A percentile compares a stretch with the other conserved stretches of the same genome.
phyloP scores from a whole-genome alignment of 441 rosid genomes.

The Gossypium gossypioides region DNA sequence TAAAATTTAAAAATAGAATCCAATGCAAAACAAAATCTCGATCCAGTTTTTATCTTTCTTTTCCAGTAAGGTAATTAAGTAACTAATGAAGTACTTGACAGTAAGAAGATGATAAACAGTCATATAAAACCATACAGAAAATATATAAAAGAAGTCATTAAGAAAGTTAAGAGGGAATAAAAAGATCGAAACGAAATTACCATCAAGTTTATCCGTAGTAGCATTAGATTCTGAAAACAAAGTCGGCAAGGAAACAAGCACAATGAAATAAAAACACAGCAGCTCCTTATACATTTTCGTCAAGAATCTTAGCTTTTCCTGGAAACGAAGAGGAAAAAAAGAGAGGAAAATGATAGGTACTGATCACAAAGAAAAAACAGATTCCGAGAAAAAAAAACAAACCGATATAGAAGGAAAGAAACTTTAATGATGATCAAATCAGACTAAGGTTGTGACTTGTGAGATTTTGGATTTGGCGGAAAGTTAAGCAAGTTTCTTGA shows the following conservation, averaged over 20 bases:
- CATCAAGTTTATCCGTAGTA: constrained; percentile 56
- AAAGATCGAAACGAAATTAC: constrained; percentile 26
- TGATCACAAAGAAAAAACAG: constrained; percentile 12
- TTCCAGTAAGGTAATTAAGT: background rate
- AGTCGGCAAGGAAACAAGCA: constrained; percentile 26
- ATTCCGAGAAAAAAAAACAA: background rate
- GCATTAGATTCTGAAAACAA: constrained; percentile 36
- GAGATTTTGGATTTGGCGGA: background rate
- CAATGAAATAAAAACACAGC: constrained; percentile 16
- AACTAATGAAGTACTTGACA: background rate
- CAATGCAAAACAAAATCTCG: background rate
- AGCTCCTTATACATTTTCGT: constrained; percentile 25
- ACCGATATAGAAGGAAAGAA: background rate
- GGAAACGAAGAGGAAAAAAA: constrained; percentile 19
- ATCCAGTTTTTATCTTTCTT: background rate
- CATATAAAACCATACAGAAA: constrained; percentile 10
- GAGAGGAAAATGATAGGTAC: background rate
- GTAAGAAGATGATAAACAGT: background rate
- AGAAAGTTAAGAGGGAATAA: background rate
- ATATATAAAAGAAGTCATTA: background rate
- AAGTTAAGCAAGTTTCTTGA: constrained; percentile 10
- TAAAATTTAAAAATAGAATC: background rate
- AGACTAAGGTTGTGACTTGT: background rate
- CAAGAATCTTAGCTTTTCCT: constrained; percentile 12
- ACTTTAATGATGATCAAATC: background rate